These are phyloP conservation scores for Ceratocystis alfenasii DNA, from an alignment of 2,329 filamentous ascomycete species.

Conservation along the genomic window DNA sequence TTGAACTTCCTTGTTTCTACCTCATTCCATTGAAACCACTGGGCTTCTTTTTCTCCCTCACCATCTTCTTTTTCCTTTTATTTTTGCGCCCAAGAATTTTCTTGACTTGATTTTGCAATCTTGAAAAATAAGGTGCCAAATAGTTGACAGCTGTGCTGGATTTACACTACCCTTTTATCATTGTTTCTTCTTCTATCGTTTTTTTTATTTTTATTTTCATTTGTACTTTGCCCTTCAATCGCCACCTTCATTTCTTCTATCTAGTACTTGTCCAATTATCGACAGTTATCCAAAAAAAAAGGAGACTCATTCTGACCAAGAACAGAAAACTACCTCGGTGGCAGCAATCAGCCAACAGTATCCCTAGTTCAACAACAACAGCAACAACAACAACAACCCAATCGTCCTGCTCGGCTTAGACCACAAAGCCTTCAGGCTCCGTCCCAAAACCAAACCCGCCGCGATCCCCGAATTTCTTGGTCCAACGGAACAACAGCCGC, in stretches of 20 bases:
- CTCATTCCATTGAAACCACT: slow-evolving; percentile 1
- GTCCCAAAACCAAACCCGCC: slow-evolving; percentile 10
- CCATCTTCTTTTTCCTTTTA: slow-evolving; percentile 10
- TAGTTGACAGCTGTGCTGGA: not conserved
- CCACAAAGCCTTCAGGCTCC: slow-evolving; percentile 16
- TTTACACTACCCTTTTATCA: not conserved
- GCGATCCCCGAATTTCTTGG: slow-evolving; percentile 22
- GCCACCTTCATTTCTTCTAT: not conserved
- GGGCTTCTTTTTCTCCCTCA: slow-evolving; percentile 4
- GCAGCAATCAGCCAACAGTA: not conserved
- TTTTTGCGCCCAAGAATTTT: not conserved
- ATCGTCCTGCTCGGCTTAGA: slow-evolving; percentile 10
- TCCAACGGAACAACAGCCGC: slow-evolving; percentile 22
- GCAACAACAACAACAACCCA: not conserved
- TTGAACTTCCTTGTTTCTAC: slow-evolving; percentile 8
- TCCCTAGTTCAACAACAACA: not conserved
- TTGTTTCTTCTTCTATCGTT: too few species aligned
- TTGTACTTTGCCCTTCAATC: not conserved
- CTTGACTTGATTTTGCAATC: not conserved
- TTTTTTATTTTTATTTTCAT: not conserved
- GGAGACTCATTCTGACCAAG: slow-evolving; percentile 1
- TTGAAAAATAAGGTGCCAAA: not conserved
- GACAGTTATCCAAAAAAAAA: not conserved
- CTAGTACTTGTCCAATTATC: not conserved
- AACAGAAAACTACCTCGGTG: not conserved